Evolutionary conservation across 441 rosid species (phyloP).

Genomic region (Melastoma candidum): DNA sequence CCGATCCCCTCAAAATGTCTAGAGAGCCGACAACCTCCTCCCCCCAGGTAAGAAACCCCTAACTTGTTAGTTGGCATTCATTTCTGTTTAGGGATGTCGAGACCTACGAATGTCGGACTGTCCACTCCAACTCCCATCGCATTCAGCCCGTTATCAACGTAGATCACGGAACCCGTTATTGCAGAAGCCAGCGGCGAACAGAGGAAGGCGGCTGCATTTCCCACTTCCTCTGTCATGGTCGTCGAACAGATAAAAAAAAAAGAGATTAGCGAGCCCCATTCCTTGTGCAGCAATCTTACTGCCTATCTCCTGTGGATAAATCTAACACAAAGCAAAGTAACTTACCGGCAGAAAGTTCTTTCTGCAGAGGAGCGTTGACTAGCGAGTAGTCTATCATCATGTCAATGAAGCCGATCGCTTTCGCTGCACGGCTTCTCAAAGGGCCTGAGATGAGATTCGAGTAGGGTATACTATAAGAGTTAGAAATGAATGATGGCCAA

Average conservation of each 20-base stretch:
- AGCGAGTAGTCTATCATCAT: conserved; percentile 74
- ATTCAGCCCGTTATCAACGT: conserved; percentile 87
- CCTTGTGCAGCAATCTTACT: too few species aligned
- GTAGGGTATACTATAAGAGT: too few species aligned
- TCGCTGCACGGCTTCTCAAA: conserved; percentile 75
- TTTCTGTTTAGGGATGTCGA: conserved; percentile 36
- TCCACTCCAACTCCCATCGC: conserved; percentile 92
- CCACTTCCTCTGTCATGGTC: conserved; percentile 69
- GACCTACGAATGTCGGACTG: conserved; percentile 67
- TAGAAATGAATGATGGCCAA: too few species aligned
- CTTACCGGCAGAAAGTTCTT: conserved; percentile 76
- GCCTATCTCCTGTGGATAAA: too few species aligned
- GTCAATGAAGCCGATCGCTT: conserved; percentile 83
- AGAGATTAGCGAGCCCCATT: background rate
- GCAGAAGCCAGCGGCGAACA: conserved; percentile 82
- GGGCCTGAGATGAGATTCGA: conserved; percentile 38
- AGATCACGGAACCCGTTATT: conserved; percentile 71
- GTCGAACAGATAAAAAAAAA: background rate
- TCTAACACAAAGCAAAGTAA: background rate
- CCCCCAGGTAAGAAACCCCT: too few species aligned
- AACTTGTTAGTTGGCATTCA: too few species aligned
- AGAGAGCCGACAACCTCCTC: too few species aligned
- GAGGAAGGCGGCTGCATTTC: conserved; percentile 80
- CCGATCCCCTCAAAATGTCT: too few species aligned
- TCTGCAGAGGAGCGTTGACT: conserved; percentile 70